A percentile compares a stretch with the other conserved stretches of the same genome.
These are phyloP conservation scores for Euphorbia pulcherrima DNA, from an alignment of 345 rosid genomes.

Conservation along the genomic window DNA sequence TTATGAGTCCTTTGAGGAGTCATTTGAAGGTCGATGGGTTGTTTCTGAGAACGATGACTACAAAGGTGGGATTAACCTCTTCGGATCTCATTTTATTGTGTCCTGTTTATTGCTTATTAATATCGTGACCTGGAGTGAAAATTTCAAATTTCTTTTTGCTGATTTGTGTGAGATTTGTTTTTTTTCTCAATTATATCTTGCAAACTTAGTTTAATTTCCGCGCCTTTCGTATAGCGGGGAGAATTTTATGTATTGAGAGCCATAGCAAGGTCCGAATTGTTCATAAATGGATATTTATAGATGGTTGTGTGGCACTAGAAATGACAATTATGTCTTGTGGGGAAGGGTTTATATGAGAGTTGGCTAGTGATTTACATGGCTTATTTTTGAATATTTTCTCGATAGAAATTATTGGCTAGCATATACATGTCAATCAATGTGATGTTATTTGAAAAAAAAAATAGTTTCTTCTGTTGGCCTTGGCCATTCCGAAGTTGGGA, in stretches of 20 bases:
- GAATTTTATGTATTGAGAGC: too few relatives aligned
- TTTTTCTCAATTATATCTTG: neutral
- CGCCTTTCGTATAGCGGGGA: neutral
- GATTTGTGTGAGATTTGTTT: neutral
- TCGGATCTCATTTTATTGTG: neutral
- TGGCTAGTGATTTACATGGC: neutral
- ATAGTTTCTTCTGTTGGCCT: neutral
- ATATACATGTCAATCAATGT: neutral
- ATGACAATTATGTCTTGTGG: neutral
- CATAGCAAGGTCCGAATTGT: neutral
- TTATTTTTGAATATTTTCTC: neutral
- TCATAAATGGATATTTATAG: neutral
- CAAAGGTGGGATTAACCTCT: slow-evolving; percentile 33
- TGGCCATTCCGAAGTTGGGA: neutral
- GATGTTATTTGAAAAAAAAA: too few relatives aligned
- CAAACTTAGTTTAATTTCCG: neutral
- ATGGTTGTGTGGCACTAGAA: too few relatives aligned
- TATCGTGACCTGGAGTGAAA: neutral
- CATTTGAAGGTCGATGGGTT: slow-evolving; percentile 74
- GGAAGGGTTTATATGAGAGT: neutral
- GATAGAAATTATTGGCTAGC: neutral
- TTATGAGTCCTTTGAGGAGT: slow-evolving; percentile 65
- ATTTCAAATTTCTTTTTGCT: neutral
- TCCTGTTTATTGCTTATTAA: too few relatives aligned
- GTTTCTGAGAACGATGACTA: slow-evolving; percentile 64